Base-by-base conservation (phyloP, 2,329 filamentous ascomycete genomes). In the Pestalotiopsis sp. region DNA sequence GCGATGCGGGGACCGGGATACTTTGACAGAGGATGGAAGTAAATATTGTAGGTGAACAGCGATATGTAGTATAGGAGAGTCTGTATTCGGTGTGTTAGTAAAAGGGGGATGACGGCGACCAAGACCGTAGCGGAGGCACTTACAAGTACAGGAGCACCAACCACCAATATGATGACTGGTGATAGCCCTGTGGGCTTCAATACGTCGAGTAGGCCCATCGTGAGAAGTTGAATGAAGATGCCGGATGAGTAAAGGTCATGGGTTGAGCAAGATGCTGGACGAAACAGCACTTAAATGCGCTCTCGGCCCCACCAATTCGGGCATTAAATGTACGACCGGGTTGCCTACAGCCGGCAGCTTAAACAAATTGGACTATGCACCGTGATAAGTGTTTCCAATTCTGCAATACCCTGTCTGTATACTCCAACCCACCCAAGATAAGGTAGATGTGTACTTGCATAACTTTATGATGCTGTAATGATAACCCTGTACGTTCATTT, bases 11-110 rank as follows among this genome's bases (percentile, higher is more conserved):
- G 75, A 4, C 73, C 73, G 0, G 74, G 74, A 25, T 74, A 69
- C 13, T 61, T 66, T 3, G 72, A 67, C 4, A 75, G 66, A 5
- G 74, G 75, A 52, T 77, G 72, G 41, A 74, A 72, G 27, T 72
- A 66, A 23, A 74, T 38, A 36, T 69, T 59, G 61, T 72, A 73
- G 20, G 75, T 27, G 14, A 38, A 49, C 17, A 25, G 38, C 41
- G 23, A 41, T 23, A 64, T 7, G 27, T 27, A 57, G 59, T 67
- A 67, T 17, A 59, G 27, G 9, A 59, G 5, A 23, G 6, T 23
- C 57, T 59, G 17, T 36, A n/a, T 0, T n/a, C 14, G 12, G 2
- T 52, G 31, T 17, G 20, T 52, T 20, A 52, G 17, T 20, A 20
- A 14, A 17, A 52, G 45, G 17, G 7, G 9, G 6, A n/a, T n/a